These are phyloP conservation scores for Sherardia arvensis DNA, from an alignment of 257 asterid genomes.

Conservation along the genomic window DNA sequence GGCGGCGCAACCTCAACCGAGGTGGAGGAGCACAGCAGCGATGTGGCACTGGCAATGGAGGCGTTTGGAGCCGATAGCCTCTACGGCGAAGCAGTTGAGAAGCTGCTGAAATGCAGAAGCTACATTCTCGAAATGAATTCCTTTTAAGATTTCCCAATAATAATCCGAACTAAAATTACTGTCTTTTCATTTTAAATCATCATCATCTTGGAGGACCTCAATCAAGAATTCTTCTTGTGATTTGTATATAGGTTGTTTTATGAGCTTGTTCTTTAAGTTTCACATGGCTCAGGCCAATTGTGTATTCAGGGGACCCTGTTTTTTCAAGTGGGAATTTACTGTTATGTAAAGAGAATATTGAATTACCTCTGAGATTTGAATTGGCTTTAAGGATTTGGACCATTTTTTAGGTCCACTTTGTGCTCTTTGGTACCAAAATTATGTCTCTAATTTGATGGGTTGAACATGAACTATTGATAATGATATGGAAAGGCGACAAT, in stretches of 20 bases:
- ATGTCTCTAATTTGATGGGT: not conserved
- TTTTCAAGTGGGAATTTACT: not conserved
- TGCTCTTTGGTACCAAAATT: not conserved
- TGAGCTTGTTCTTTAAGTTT: not conserved
- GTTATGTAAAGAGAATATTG: not conserved
- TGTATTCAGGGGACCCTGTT: not conserved
- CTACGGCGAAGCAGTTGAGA: slow-evolving; percentile 39
- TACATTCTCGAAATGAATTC: slow-evolving; percentile 69
- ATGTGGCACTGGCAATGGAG: slow-evolving; percentile 36
- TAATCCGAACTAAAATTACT: not conserved
- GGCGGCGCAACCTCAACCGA: slow-evolving; percentile 17
- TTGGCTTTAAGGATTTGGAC: not conserved
- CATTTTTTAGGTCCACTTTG: not conserved
- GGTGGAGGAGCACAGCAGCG: slow-evolving; percentile 33
- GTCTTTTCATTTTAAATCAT: not conserved
- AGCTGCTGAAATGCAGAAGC: slow-evolving; percentile 40
- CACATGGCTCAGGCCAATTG: not conserved
- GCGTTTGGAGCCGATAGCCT: slow-evolving; percentile 36
- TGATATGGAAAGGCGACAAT: not conserved
- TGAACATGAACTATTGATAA: not conserved
- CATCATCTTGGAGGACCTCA: too few species aligned
- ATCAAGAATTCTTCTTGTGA: slow-evolving; percentile 1
- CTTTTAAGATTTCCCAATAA: slow-evolving; percentile 16
- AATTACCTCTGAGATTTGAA: not conserved
- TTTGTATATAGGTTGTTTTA: not conserved